Evolutionary conservation across 2,329 filamentous ascomycete genomes (phyloP).

Genomic region (Zarea fungicola): DNA sequence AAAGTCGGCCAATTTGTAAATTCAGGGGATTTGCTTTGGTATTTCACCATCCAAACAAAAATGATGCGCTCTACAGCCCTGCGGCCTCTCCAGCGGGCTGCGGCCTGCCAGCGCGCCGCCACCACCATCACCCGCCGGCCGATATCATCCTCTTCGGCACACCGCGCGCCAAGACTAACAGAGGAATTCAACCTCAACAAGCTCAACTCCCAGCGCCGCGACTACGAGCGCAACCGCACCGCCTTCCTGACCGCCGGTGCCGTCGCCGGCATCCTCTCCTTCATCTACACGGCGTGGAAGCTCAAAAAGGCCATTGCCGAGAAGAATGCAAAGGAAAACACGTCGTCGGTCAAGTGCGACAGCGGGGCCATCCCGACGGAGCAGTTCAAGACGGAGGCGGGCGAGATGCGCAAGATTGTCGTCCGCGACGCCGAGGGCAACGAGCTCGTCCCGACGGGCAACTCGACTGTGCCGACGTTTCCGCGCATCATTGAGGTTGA

Average conservation of each 20-base stretch:
- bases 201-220: slow-evolving; percentile 40
- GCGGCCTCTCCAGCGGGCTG: slow-evolving; percentile 21
- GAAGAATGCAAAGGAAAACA: slow-evolving; percentile 29
- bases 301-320: slow-evolving; percentile 37
- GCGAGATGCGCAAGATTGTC: slow-evolving; percentile 51
- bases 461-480: slow-evolving; percentile 72
- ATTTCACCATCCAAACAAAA: no score
- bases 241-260: slow-evolving; percentile 48
- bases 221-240: slow-evolving; percentile 47
- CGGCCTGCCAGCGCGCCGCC: slow-evolving; percentile 13
- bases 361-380: slow-evolving; percentile 34
- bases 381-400: slow-evolving; percentile 43
- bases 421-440: slow-evolving; percentile 62
- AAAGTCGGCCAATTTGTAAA: no score
- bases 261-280: slow-evolving; percentile 44
- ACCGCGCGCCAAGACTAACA: slow-evolving; percentile 30
- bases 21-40: no score
- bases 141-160: slow-evolving; percentile 25
- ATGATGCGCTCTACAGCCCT: slow-evolving; percentile 27
- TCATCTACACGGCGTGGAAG: slow-evolving; percentile 48
- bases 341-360: slow-evolving; percentile 32
- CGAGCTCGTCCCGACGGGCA: slow-evolving; percentile 76
- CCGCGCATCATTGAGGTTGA: slow-evolving; percentile 67
- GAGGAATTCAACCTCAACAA: slow-evolving; percentile 47
- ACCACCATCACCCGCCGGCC: slow-evolving; percentile 20